These are phyloP conservation scores for Cordia subcordata DNA, from an alignment of 257 asterid genomes.

Conservation along the genomic window DNA sequence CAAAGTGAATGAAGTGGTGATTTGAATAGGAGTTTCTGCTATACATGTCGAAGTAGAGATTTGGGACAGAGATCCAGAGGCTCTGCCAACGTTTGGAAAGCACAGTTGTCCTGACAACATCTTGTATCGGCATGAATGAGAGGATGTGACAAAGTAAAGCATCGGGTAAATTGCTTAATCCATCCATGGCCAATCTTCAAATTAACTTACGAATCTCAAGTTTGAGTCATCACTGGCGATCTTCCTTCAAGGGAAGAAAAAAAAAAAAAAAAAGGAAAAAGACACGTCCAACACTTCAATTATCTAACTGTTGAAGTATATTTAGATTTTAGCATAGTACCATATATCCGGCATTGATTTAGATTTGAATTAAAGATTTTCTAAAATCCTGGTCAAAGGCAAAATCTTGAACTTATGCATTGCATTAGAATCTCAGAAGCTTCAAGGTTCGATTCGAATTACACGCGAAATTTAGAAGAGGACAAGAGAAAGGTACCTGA, in stretches of 20 bases:
- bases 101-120: conserved; percentile 7
- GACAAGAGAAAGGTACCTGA: too few relatives aligned
- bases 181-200: conserved; percentile 7
- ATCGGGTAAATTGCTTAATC: conserved; percentile 9
- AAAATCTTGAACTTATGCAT: background rate
- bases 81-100: conserved; percentile 12
- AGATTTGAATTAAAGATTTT: too few relatives aligned
- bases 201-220: too few relatives aligned
- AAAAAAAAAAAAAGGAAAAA: too few relatives aligned
- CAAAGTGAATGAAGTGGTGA: background rate
- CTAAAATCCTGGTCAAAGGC: background rate
- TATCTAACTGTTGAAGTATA: too few relatives aligned
- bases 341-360: too few relatives aligned
- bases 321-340: too few relatives aligned
- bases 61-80: conserved; percentile 6
- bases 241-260: too few relatives aligned
- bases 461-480: too few relatives aligned
- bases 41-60: background rate
- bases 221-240: too few relatives aligned
- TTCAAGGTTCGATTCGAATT: too few relatives aligned
- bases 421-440: background rate
- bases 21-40: background rate
- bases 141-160: conserved; percentile 1
- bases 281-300: too few relatives aligned
- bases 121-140: conserved; percentile 7